Conservation (phyloP, 805 yeast species). For the Dipodascus albidus region DNA sequence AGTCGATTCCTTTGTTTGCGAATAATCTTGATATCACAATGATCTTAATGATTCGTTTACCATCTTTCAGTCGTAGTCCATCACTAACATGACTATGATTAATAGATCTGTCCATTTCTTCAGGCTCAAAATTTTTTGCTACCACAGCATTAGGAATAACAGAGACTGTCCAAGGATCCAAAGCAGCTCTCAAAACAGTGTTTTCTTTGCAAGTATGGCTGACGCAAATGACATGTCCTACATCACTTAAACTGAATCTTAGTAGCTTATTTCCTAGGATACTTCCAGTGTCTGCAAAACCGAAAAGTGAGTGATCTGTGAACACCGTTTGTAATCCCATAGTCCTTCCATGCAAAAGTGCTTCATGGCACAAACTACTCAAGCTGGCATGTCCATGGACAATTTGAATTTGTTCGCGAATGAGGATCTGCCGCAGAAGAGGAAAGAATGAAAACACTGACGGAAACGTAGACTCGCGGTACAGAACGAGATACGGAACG, state of each 20-base stretch:
- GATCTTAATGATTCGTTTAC: slow-evolving; percentile 42
- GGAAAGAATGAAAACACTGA: slow-evolving; percentile 86
- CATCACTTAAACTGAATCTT: slow-evolving; percentile 72
- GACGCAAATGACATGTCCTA: slow-evolving; percentile 92
- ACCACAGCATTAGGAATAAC: slow-evolving; percentile 98
- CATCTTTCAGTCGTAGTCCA: not conserved
- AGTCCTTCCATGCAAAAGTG: slow-evolving; percentile 79
- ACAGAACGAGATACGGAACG: slow-evolving; percentile 70
- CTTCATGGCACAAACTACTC: slow-evolving; percentile 79
- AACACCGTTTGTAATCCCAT: slow-evolving; percentile 89
- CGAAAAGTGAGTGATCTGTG: slow-evolving; percentile 93
- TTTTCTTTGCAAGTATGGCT: slow-evolving; percentile 95
- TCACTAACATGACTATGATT: slow-evolving; percentile 14
- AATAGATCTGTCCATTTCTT: slow-evolving; percentile 22
- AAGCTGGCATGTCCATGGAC: slow-evolving; percentile 94
- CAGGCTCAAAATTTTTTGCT: slow-evolving; percentile 55
- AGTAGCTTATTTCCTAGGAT: slow-evolving; percentile 79
- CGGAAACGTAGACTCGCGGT: slow-evolving; percentile 78
- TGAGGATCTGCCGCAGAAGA: slow-evolving; percentile 66
- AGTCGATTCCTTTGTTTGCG: slow-evolving; percentile 94
- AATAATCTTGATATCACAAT: slow-evolving; percentile 86
- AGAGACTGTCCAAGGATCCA: slow-evolving; percentile 66
- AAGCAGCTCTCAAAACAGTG: slow-evolving; percentile 74
- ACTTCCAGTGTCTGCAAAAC: slow-evolving; percentile 76
- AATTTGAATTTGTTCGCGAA: slow-evolving; percentile 76